phyloP scores from a whole-genome alignment of 2,329 filamentous ascomycete genomes.

The Neopestalotiopsis sp. region DNA sequence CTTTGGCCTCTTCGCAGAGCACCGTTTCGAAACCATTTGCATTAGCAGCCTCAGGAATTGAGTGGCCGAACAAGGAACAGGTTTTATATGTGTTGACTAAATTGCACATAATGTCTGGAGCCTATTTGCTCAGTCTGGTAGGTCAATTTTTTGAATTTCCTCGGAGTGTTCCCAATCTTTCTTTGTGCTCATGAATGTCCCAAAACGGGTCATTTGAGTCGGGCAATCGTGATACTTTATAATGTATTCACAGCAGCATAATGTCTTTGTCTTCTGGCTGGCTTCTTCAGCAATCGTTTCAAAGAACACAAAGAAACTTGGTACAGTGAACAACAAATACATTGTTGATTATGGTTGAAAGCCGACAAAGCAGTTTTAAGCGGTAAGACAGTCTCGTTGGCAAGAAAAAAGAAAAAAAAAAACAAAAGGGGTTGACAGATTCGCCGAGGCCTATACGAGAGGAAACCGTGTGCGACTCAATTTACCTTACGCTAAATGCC shows the following conservation, averaged over 20 bases:
- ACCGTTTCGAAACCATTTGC: not conserved
- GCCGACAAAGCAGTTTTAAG: not conserved
- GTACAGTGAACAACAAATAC: not conserved
- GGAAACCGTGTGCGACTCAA: no score
- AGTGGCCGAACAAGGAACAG: conserved; percentile 15
- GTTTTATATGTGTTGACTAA: conserved; percentile 15
- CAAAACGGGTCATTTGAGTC: not conserved
- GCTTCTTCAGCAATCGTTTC: not conserved
- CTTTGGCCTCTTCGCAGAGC: conserved; percentile 13
- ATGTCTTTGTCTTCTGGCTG: not conserved
- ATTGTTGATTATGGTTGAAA: not conserved
- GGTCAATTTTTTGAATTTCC: not conserved
- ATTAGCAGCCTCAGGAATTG: not conserved
- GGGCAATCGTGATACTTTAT: not conserved
- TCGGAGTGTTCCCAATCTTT: not conserved
- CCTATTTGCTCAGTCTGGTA: not conserved
- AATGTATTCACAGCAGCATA: not conserved
- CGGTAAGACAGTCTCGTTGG: no score
- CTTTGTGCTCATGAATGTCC: not conserved
- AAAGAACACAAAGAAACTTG: not conserved
- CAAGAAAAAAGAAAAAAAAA: no score
- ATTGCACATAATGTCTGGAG: conserved; percentile 9
- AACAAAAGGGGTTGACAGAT: no score
- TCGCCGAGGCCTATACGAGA: no score
- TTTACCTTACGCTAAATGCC: no score